Conservation (phyloP, 1,139 yeast genomes). For the Eremothecium sinecaudum region DNA sequence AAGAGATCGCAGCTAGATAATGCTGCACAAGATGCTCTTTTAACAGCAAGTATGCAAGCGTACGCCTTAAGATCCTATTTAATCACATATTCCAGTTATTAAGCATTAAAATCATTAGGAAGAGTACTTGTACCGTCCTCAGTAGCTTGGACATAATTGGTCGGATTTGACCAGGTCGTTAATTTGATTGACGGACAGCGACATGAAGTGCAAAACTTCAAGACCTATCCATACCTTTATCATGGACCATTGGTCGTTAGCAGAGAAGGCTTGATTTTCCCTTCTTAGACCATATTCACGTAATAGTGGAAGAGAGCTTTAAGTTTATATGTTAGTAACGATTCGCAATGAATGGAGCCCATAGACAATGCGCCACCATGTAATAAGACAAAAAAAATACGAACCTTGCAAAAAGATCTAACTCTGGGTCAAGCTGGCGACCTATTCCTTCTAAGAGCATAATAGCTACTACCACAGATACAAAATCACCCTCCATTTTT, state of each 20-base stretch:
- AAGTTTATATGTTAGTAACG: too few relatives aligned
- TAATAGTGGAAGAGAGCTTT: slow-evolving; percentile 77
- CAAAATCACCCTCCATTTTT: slow-evolving; percentile 94
- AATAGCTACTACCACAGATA: slow-evolving; percentile 87
- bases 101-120: too few relatives aligned
- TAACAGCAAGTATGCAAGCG: too few relatives aligned
- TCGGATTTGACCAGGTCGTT: slow-evolving; percentile 50
- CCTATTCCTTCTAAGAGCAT: slow-evolving; percentile 89
- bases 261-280: slow-evolving; percentile 52
- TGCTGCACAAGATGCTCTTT: too few relatives aligned
- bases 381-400: slow-evolving; percentile 33
- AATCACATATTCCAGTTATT: too few relatives aligned
- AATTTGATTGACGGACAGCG: slow-evolving; percentile 54
- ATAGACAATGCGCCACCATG: neutral
- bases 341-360: slow-evolving; percentile 3
- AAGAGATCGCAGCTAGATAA: too few relatives aligned
- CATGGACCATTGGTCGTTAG: slow-evolving; percentile 62
- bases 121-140: too few relatives aligned
- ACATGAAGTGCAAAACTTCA: slow-evolving; percentile 80
- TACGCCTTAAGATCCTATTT: too few relatives aligned
- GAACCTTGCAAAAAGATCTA: slow-evolving; percentile 91
- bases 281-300: slow-evolving; percentile 64
- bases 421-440: slow-evolving; percentile 80
- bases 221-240: slow-evolving; percentile 84
- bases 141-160: slow-evolving; percentile 52